Evolutionary conservation across 73 alveolate species (phyloP), one percentile per base, ranked within the genome.

Genomic region (Blepharisma japonicum): DNA sequence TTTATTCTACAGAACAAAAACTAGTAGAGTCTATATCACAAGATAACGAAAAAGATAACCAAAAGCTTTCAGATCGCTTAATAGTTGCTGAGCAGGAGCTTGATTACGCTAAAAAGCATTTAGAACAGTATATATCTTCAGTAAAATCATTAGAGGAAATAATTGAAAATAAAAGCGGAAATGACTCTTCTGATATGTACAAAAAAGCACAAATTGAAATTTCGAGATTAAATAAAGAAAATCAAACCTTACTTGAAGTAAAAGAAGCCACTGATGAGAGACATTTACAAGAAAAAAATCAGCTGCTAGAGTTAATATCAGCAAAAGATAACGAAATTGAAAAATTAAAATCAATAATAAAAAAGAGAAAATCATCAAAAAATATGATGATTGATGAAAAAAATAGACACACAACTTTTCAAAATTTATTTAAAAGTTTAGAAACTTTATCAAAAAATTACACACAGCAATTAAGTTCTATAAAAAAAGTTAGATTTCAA

Each of bases 341-440:
- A 53, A 11, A 53, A 53, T 14, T 53, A 20, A 11, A 53, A 20
- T 53, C 67, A 53, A 53, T 11, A 0, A 20, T 53, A 14, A 20
- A 53, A 14, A 53, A 20, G 4, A 0, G n/a, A 14, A 53, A 53
- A 20, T 14, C n/a, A 14, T 14, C 23, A 14, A 53, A 53, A 53
- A 53, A 53, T 11, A 20, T 14, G 23, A 53, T 53, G 23, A 53
- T 14, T 14, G 23, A 11, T 53, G n/a, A 20, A 20, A 20, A 53
- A 53, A 53, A 11, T 53, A 53, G 67, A 53, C 67, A 53, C n/a
- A 20, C 67, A 53, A 20, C 67, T 53, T 53, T 53, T 14, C 67
- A 53, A 53, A 53, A 53, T 14, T 14, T 20, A 14, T 14, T 53
- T 20, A 53, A 53, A 53, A 53, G 67, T 4, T 53, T 53, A 53